phyloP scores from a whole-genome alignment of 2,329 filamentous ascomycete species.

The Xylariaceae sp. region DNA sequence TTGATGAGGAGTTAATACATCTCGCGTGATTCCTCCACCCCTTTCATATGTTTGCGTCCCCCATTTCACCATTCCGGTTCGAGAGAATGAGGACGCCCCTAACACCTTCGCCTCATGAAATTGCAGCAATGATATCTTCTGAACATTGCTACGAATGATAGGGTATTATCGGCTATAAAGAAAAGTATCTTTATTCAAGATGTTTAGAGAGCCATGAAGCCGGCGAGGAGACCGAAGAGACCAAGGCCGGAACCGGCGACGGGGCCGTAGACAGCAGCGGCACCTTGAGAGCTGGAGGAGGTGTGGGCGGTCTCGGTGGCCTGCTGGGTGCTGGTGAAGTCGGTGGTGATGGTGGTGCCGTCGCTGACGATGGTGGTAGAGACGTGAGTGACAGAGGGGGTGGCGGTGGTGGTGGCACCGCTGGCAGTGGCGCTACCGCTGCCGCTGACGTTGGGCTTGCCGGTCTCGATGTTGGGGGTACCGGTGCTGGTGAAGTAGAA shows the following conservation, averaged over 20 bases:
- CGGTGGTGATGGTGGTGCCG: conserved; percentile 28
- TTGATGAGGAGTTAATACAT: not conserved
- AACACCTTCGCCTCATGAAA: conserved; percentile 4
- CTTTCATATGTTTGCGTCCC: too few species aligned
- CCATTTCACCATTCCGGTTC: too few species aligned
- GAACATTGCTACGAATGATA: too few species aligned
- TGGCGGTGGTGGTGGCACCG: conserved; percentile 21
- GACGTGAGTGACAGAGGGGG: conserved; percentile 22
- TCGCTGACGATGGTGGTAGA: conserved; percentile 27
- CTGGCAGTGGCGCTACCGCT: conserved; percentile 29
- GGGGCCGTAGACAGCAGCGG: conserved; percentile 35
- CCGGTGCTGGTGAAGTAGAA: conserved; percentile 43
- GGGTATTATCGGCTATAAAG: too few species aligned
- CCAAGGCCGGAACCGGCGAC: conserved; percentile 35
- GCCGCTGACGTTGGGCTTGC: conserved; percentile 31
- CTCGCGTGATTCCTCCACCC: not conserved
- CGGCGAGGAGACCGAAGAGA: conserved; percentile 45
- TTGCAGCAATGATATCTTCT: not conserved
- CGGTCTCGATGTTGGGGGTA: conserved; percentile 36
- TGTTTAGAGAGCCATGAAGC: conserved; percentile 46
- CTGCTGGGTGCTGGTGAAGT: conserved; percentile 28
- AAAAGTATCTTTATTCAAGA: too few species aligned
- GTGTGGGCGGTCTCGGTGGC: conserved; percentile 2
- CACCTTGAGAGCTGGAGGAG: conserved; percentile 26
- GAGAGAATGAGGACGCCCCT: not conserved